phyloP scores from a whole-genome alignment of 257 asterid genomes.

The Lithospermum erythrorhizon region DNA sequence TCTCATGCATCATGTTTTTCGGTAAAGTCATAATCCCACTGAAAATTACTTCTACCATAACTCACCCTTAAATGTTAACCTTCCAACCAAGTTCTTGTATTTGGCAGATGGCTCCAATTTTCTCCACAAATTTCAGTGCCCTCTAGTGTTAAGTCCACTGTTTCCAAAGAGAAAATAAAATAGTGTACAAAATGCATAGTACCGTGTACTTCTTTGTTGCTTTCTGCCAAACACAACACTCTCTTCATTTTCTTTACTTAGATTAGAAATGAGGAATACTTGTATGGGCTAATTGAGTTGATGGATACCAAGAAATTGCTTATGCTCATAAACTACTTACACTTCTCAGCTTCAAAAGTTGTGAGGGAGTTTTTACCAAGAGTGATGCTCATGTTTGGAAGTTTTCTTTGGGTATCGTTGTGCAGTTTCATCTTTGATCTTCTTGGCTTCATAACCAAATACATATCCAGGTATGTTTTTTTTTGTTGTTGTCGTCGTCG shows the following conservation, averaged over 20 bases:
- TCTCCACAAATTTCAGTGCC: too few species aligned
- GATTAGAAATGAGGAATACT: conserved; percentile 17
- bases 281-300: conserved; percentile 19
- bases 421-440: conserved; percentile 27
- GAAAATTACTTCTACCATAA: too few species aligned
- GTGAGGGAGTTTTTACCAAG: conserved; percentile 12
- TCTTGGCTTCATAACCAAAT: conserved; percentile 21
- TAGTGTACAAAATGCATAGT: too few species aligned
- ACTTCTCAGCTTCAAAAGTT: too few species aligned
- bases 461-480: conserved; percentile 32
- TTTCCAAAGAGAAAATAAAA: too few species aligned
- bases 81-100: too few species aligned
- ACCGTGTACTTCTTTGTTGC: conserved; percentile 19
- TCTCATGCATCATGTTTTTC: too few species aligned
- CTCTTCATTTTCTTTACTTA: too few species aligned
- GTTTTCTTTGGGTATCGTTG: conserved; percentile 22
- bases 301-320: conserved; percentile 19
- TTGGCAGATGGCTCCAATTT: too few species aligned
- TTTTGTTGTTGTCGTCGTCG: background rate
- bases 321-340: conserved; percentile 23
- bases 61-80: too few species aligned
- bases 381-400: conserved; percentile 21
- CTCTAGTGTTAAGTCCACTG: too few species aligned
- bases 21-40: too few species aligned
- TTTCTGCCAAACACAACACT: conserved; percentile 3